phyloP scores from a whole-genome alignment of 176 grass and related monocot species.

The Hordeum vulgare region DNA sequence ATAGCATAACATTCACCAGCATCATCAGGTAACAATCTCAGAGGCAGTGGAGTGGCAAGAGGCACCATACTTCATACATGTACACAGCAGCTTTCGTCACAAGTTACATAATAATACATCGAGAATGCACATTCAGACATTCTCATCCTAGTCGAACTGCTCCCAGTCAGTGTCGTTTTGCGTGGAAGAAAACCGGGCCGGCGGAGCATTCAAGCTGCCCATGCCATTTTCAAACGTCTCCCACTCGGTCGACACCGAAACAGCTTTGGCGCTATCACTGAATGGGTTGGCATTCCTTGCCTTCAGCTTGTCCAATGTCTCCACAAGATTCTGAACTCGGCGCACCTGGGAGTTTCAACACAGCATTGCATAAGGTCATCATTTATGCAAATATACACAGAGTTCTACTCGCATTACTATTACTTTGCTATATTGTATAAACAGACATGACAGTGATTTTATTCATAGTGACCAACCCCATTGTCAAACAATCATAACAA shows the following conservation, averaged over 20 bases:
- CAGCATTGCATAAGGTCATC: neutral
- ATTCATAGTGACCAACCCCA: neutral
- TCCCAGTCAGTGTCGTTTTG: conserved; percentile 51
- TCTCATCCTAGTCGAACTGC: conserved; percentile 46
- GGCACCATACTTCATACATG: conserved; percentile 22
- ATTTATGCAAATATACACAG: neutral
- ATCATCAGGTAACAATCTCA: conserved; percentile 10
- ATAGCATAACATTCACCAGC: conserved; percentile 16
- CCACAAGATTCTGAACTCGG: conserved; percentile 52
- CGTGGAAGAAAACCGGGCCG: conserved; percentile 35
- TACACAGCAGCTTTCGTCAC: conserved; percentile 19
- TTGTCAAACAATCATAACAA: neutral
- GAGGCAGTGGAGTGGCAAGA: conserved; percentile 24
- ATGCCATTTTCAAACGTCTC: conserved; percentile 56
- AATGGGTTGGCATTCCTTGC: conserved; percentile 61
- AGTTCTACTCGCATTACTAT: neutral
- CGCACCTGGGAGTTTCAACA: conserved; percentile 38
- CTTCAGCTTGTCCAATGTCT: conserved; percentile 60
- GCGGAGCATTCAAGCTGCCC: conserved; percentile 65
- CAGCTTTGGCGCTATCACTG: conserved; percentile 28
- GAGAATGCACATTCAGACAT: neutral
- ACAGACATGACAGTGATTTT: neutral
- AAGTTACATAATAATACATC: conserved; percentile 27
- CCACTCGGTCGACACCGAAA: conserved; percentile 65
- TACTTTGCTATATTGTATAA: neutral